Conservation (phyloP, 495 filamentous ascomycete genomes). For the Aspergillus funiculosus region DNA sequence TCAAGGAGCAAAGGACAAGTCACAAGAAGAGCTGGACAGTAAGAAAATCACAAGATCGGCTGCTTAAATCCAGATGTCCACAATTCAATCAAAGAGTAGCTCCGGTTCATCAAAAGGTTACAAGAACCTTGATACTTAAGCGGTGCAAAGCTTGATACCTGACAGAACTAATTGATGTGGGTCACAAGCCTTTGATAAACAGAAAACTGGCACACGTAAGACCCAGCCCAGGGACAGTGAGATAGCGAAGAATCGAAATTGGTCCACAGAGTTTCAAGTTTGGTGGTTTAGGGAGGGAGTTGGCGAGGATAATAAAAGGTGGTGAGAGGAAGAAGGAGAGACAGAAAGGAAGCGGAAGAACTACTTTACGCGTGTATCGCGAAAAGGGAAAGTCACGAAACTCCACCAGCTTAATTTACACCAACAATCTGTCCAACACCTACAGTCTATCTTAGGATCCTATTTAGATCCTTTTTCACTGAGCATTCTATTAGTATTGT, state of each 20-base stretch:
- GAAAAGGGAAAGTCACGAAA: conserved; percentile 13
- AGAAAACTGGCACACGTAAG: not conserved
- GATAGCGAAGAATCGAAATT: not conserved
- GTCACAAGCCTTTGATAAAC: not conserved
- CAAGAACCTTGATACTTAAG: not conserved
- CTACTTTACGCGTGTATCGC: conserved; percentile 14
- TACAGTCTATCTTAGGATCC: no score
- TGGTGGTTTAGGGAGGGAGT: not conserved
- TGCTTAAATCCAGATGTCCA: no score
- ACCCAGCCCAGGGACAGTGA: not conserved
- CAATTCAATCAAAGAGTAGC: no score
- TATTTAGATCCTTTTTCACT: not conserved
- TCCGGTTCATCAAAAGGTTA: not conserved
- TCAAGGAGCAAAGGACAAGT: not conserved
- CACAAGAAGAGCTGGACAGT: not conserved
- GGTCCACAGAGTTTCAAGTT: not conserved
- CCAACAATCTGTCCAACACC: no score
- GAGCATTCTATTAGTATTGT: not conserved
- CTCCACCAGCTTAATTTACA: not conserved
- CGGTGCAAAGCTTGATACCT: not conserved
- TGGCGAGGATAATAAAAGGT: not conserved
- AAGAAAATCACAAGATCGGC: not conserved
- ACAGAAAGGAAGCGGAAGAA: conserved; percentile 13
- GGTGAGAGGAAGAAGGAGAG: conserved; percentile 6
- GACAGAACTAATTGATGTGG: not conserved